Evolutionary conservation across 2,329 filamentous ascomycete genomes (phyloP), one percentile per base, ranked within the genome.

Genomic region (Cordyceps cicadae): DNA sequence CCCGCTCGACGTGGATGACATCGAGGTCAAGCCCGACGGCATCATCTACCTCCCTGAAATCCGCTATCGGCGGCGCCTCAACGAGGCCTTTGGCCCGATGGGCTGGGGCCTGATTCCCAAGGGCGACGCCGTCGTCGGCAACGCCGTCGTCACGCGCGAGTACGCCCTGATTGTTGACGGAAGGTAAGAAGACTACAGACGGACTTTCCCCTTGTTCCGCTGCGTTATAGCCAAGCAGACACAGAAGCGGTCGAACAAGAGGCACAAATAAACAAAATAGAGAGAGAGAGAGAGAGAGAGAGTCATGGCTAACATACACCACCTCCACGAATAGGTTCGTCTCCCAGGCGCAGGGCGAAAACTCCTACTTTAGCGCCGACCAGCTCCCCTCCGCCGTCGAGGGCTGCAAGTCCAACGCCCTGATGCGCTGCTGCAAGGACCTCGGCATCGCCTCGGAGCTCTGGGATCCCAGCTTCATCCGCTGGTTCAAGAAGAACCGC

Each of bases 401-500:
- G 76, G 94, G 94, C 58, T 96, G 92, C 81, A 97, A 97, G 76
- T 96, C 92, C 64, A 99, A 99, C 72, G 94, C 94, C 14, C 81
- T 99, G 66, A 95, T 97, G 87, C 89, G 94, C 62, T 97, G 93
- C 82, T 97, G 94, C 80, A 99, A 99, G 78, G 94, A 99, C 74
- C 78, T 99, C 37, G 94, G 94, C 41, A 89, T 99, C 65, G 94
- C 91, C 1, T 92, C 88, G 65, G 94, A 99, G 76, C 82, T 99
- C 21, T 99, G 94, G 94, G 94, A 99, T 76, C 94, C 94, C 41
- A 80, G 89, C 60, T 99, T 89, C 77, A 91, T 97, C 66, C 85
- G 89, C 68, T 84, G 83, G 67, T 99, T 91, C 77, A 89, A 89
- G 79, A 85, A 85, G 68, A 77, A 86, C 67, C 77, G 89, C 70